Evolutionary conservation across 306 rosid species (phyloP), one percentile per base, ranked within the genome.

Genomic region (Trichosanthes cucumerina): DNA sequence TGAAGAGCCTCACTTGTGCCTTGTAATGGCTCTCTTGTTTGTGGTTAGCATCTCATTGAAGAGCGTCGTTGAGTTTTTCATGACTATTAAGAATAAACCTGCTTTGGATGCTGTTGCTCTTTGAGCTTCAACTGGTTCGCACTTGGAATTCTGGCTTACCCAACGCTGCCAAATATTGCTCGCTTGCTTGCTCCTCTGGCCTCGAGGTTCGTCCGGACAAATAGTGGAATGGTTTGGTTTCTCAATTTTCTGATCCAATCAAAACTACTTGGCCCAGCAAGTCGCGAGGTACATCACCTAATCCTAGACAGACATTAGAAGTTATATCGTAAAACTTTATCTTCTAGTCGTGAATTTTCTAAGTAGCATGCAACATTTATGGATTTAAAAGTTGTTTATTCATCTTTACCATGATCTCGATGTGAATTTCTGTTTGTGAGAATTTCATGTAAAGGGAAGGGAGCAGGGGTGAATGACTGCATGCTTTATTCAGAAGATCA

Each of bases 91-190:
- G 80, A 90, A 88, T 31, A 90, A 88, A 78, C 97, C 96, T 79
- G 93, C 97, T 33, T 87, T 90, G 8, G 87, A 88, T 65, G 93
- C 97, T 4, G 90, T 88, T 18, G 90, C 93, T 64, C 96, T 95
- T 77, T 95, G 68, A 87, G 93, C 86, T 79, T 92, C 86, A 95
- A 95, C 83, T 95, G 97, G 85, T 92, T 92, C 77, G 78, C 92
- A 65, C 99, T 95, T 47, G 99, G 97, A 38, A 87, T 89, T 50
- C 85, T 92, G 70, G 80, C 88, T 36, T 91, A 88, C 86, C 98
- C 98, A 0, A 89, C 92, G 2, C 79, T 93, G 33, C 96, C 97
- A 47, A 87, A 63, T 75, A 80, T 87, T 33, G 87, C 83, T 31
- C 81, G 52, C 10, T 49, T 81, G 78, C 60, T 89, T 69, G 82